These are phyloP conservation scores for Alternaria sp. DNA, from an alignment of 2,329 filamentous ascomycete species.

Conservation along the genomic window DNA sequence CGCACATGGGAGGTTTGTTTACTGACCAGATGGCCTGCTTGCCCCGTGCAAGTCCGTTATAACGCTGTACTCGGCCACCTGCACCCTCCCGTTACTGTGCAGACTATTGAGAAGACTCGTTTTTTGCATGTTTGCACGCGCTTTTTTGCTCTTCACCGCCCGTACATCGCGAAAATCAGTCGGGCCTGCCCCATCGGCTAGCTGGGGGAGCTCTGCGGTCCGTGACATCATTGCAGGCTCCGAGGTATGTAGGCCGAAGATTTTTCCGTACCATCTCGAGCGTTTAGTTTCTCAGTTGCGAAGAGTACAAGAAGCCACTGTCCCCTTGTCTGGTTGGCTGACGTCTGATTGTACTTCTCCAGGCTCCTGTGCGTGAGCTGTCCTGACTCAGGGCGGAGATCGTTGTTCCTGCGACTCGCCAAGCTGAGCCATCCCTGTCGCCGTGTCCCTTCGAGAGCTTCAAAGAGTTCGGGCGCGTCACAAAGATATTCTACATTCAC, in stretches of 20 bases:
- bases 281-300: not conserved
- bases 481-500: constrained; percentile 37
- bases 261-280: constrained; percentile 14
- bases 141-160: constrained; percentile 15
- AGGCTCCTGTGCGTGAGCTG: constrained; percentile 10
- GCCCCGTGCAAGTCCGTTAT: not conserved
- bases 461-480: constrained; percentile 35
- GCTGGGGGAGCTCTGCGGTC: constrained; percentile 28
- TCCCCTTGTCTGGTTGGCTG: constrained; percentile 13
- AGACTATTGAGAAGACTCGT: not conserved
- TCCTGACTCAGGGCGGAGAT: constrained; percentile 25
- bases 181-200: constrained; percentile 24
- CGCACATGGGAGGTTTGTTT: constrained; percentile 33
- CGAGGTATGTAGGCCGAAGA: constrained; percentile 35
- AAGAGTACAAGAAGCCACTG: constrained; percentile 10
- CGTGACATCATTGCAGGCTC: constrained; percentile 42
- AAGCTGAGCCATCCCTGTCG: constrained; percentile 24
- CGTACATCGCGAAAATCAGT: constrained; percentile 10
- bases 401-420: constrained; percentile 31
- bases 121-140: constrained; percentile 1
- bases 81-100: not conserved
- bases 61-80: not conserved
- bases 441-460: constrained; percentile 35
- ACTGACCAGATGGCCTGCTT: constrained; percentile 12
- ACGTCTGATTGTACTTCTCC: constrained; percentile 9